Evolutionary conservation across 2,329 filamentous ascomycete species (phyloP).

Genomic region (Periconia sp.): DNA sequence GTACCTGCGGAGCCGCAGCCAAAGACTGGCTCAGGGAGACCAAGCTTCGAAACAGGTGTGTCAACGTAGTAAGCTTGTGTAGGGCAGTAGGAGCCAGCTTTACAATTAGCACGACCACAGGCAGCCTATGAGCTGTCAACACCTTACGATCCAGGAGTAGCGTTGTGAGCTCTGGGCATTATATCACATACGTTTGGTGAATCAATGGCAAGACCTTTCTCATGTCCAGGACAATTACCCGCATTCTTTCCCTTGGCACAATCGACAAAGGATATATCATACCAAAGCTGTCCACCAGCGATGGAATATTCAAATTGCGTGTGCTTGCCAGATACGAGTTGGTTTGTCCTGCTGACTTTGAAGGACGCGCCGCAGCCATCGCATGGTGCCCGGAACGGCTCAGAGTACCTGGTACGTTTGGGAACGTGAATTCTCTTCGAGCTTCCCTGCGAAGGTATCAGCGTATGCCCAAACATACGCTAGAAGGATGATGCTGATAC

Average conservation of each 20-base stretch:
- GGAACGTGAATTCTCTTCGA: conserved; percentile 1
- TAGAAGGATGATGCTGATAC: neutral
- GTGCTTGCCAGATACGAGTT: conserved; percentile 23
- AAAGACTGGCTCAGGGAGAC: conserved; percentile 30
- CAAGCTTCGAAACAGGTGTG: conserved; percentile 24
- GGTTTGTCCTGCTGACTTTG: conserved; percentile 32
- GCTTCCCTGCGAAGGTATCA: neutral
- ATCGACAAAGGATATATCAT: conserved; percentile 36
- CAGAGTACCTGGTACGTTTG: conserved; percentile 4
- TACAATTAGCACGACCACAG: conserved; percentile 22
- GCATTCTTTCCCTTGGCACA: conserved; percentile 29
- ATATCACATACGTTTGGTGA: conserved; percentile 2
- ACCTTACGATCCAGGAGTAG: too few species aligned
- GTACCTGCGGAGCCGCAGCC: conserved; percentile 22
- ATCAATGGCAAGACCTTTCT: conserved; percentile 26
- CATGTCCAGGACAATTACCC: conserved; percentile 27
- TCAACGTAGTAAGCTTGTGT: conserved; percentile 33
- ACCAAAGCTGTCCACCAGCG: conserved; percentile 24
- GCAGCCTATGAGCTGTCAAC: too few species aligned
- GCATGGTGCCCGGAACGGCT: conserved; percentile 23
- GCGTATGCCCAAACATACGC: neutral
- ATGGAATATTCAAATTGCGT: conserved; percentile 38
- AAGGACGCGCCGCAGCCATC: conserved; percentile 26
- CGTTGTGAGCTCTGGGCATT: too few species aligned
- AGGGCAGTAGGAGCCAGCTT: conserved; percentile 28